Percentiles rank a stretch among this genome's conserved stretches.
Evolutionary conservation across 2,329 filamentous ascomycete species (phyloP).

Genomic region (Sclerotinia borealis): DNA sequence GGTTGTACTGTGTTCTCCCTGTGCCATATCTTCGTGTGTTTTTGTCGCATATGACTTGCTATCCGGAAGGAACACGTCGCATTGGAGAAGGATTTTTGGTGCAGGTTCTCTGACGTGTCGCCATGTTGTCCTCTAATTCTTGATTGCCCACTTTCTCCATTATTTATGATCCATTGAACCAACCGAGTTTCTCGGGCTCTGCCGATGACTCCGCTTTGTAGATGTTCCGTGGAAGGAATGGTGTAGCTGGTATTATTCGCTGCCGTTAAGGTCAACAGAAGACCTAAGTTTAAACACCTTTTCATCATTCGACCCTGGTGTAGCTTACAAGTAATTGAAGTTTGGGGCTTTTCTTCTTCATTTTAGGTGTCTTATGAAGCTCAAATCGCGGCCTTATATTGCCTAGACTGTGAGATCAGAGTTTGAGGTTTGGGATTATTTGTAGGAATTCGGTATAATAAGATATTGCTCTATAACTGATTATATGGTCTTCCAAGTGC

Average conservation of each 20-base stretch:
- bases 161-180: constrained; percentile 3
- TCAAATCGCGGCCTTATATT: background rate
- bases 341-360: background rate
- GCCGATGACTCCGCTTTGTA: background rate
- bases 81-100: background rate
- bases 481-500: background rate
- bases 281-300: background rate
- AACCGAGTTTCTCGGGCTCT: constrained; percentile 4
- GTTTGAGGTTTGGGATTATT: background rate
- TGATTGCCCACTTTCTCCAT: constrained; percentile 4
- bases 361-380: background rate
- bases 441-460: background rate
- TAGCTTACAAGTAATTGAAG: background rate
- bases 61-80: background rate
- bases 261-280: background rate
- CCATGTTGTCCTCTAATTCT: background rate
- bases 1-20: background rate
- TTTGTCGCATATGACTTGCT: background rate
- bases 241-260: background rate
- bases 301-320: background rate
- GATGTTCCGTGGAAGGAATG: background rate
- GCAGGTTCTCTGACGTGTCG: constrained; percentile 6
- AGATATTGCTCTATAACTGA: background rate
- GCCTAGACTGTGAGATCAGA: background rate
- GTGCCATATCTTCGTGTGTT: background rate